Conservation (phyloP, 1,139 yeast species). For the Meyerozyma guilliermondii region DNA sequence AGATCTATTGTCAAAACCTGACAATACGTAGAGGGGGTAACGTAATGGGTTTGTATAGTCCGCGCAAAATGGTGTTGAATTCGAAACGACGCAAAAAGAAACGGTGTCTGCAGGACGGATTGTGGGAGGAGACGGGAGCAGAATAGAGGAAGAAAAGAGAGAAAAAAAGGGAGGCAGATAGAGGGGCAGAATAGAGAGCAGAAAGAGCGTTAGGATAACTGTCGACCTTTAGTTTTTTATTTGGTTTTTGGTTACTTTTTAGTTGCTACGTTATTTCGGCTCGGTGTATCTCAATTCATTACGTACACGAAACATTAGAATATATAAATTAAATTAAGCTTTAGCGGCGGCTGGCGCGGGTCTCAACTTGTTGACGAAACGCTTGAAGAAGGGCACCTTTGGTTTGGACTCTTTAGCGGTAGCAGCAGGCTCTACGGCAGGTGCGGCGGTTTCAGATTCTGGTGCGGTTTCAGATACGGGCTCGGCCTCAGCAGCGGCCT, state of each 20-base stretch:
- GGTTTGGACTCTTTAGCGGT: slow-evolving; percentile 23
- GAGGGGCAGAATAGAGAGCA: background rate
- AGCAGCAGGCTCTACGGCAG: slow-evolving; percentile 25
- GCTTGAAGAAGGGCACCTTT: slow-evolving; percentile 44
- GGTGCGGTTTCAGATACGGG: slow-evolving; percentile 11
- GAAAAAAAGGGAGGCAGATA: background rate
- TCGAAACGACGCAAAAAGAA: background rate
- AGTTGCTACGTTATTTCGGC: no score
- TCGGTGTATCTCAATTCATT: background rate
- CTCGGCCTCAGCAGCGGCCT: background rate
- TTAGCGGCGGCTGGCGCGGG: slow-evolving; percentile 26
- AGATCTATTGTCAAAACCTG: background rate
- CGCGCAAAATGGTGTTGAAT: background rate
- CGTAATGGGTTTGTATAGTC: background rate
- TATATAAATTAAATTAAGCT: background rate
- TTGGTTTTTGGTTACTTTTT: no score
- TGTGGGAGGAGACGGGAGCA: background rate
- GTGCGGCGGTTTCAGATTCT: slow-evolving; percentile 4
- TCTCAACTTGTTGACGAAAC: slow-evolving; percentile 44
- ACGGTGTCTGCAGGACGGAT: background rate
- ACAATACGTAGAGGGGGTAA: background rate
- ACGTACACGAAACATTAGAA: background rate
- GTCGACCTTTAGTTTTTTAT: no score
- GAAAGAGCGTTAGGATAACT: no score
- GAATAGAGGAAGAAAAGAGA: background rate